Base-by-base conservation (phyloP, 331 rosid genomes). In the Malus hybrid region DNA sequence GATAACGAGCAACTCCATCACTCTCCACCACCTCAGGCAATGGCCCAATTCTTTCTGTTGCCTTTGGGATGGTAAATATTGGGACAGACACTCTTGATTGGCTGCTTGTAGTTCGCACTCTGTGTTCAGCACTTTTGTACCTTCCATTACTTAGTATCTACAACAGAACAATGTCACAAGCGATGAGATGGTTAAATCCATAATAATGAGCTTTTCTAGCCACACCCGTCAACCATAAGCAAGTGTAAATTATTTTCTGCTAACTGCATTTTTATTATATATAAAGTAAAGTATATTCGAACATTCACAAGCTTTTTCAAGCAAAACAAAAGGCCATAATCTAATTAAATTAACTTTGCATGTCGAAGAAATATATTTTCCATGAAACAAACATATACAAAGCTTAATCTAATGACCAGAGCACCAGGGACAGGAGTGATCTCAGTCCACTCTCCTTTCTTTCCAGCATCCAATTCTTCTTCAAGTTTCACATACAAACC, bases 401-500 rank as follows among this genome's bases (percentile, higher is more conserved):
- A 19, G 15, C 24, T 33, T 32, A 30, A 32, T 64, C 46, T 32
- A 18, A 26, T 32, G 68, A 89, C 84, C 42, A 89, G 75, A 66
- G 90, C 94, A 29, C 88, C 90, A 33, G 82, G 82, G 22, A 78
- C 75, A 24, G 91, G 90, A 68, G 84, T 71, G 70, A 89, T 83
- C 77, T 84, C 87, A 1, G 85, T 14, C 94, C 94, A 89, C 14
- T 78, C 83, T 28, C 78, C 89, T 18, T 66, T 39, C 28, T 68
- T 77, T 46, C n/a, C 80, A 52, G 29, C 53, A 63, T 6, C 68
- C 22, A 55, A 28, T 7, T 77, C 78, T 68, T 84, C 68, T 63
- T 86, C 93, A 32, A 74, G 14, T 74, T 85, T 90, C 52, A 86
- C 93, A 46, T 82, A 80, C 29, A 89, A 71, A 44, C 94, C 94